Evolutionary conservation across 371 early-diverging fungal species (phyloP).

Genomic region (Syncephalastrum monosporum): DNA sequence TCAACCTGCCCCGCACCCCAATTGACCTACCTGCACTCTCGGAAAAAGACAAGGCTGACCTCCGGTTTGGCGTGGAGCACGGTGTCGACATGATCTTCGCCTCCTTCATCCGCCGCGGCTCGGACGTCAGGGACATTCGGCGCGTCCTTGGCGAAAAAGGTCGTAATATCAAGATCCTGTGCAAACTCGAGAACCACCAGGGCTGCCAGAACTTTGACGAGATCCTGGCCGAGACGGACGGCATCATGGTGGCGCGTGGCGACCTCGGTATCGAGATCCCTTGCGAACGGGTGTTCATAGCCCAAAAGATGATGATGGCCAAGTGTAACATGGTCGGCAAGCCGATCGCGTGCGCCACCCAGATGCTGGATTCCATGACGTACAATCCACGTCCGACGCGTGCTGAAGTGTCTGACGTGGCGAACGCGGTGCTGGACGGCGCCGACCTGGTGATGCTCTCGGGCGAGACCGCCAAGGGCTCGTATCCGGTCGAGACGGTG

Average conservation of each 20-base stretch:
- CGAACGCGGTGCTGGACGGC: conserved; percentile 95
- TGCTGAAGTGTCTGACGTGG: conserved; percentile 98
- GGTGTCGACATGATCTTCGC: conserved; percentile 96
- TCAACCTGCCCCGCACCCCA: conserved; percentile 78
- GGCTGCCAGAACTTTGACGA: conserved; percentile 93
- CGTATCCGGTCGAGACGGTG: conserved; percentile 76
- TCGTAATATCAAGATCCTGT: conserved; percentile 86
- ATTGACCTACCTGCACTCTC: conserved; percentile 89
- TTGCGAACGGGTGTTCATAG: conserved; percentile 82
- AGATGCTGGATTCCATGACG: conserved; percentile 99
- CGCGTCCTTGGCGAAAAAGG: conserved; percentile 73
- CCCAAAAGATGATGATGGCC: conserved; percentile 95
- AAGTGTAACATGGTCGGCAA: conserved; percentile 92
- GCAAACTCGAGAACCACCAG: conserved; percentile 92
- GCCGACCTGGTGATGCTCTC: conserved; percentile 97
- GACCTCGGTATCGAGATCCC: conserved; percentile 97
- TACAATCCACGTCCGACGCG: conserved; percentile 93
- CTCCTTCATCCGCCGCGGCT: conserved; percentile 89
- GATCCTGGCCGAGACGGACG: conserved; percentile 92
- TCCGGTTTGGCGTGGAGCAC: conserved; percentile 88
- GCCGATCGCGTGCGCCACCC: conserved; percentile 96
- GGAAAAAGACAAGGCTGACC: conserved; percentile 88
- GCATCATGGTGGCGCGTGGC: conserved; percentile 98
- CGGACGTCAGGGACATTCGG: conserved; percentile 87
- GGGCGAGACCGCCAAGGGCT: conserved; percentile 94